A percentile compares a stretch with the other conserved stretches of the same genome.
These are phyloP conservation scores for Rhizopogon salebrosus DNA, from an alignment of 768 basidiomycete species.

Conservation along the genomic window DNA sequence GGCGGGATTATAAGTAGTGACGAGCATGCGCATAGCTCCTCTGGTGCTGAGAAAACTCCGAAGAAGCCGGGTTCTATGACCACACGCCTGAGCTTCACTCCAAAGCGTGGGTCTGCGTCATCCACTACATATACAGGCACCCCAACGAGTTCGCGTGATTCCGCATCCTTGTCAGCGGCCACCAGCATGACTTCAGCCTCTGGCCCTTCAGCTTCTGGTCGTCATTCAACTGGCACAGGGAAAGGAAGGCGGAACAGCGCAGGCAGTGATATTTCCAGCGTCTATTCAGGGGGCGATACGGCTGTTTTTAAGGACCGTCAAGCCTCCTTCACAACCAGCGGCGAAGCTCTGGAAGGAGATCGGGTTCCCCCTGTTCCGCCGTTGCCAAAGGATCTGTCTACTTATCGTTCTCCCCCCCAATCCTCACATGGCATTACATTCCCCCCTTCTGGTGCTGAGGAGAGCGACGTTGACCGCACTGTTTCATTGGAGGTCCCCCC, in stretches of 20 bases:
- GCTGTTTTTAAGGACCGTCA: slow-evolving; percentile 62
- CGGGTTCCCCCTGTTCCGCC: slow-evolving; percentile 92
- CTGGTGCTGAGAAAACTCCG: slow-evolving; percentile 54
- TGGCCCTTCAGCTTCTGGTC: slow-evolving; percentile 51
- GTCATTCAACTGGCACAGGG: slow-evolving; percentile 61
- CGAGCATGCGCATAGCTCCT: slow-evolving; percentile 42
- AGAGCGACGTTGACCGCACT: slow-evolving; percentile 42
- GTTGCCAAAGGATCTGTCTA: slow-evolving; percentile 84
- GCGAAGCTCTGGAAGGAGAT: slow-evolving; percentile 55
- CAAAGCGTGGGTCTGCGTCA: slow-evolving; percentile 85
- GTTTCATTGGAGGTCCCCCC: slow-evolving; percentile 49
- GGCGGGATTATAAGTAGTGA: slow-evolving; percentile 51
- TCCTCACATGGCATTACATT: slow-evolving; percentile 52
- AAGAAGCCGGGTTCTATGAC: slow-evolving; percentile 56
- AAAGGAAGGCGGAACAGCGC: slow-evolving; percentile 73
- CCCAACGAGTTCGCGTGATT: slow-evolving; percentile 82
- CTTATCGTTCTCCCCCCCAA: slow-evolving; percentile 63
- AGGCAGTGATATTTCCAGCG: slow-evolving; percentile 78
- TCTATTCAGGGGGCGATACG: slow-evolving; percentile 61
- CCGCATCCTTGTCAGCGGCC: slow-evolving; percentile 71
- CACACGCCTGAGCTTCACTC: slow-evolving; percentile 70
- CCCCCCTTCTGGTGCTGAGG: slow-evolving; percentile 41
- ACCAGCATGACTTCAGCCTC: slow-evolving; percentile 79
- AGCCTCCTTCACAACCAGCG: slow-evolving; percentile 52
- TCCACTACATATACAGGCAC: slow-evolving; percentile 83